These are phyloP conservation scores for Osmanthus fragrans DNA, from an alignment of 257 asterid genomes.

Conservation along the genomic window DNA sequence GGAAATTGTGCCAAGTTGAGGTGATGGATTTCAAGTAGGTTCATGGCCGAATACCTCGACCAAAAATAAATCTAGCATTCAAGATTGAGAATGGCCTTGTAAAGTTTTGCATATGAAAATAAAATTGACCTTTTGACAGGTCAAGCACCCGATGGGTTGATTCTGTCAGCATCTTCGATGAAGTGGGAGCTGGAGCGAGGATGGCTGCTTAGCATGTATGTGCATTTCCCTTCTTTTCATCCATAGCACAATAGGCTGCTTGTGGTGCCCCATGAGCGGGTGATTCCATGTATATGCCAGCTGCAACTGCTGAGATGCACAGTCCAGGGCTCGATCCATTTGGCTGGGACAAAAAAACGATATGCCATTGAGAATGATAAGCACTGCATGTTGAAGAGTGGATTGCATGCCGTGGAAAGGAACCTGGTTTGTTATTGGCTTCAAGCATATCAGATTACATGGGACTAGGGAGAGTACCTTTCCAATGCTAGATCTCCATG, in stretches of 20 bases:
- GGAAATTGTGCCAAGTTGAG: constrained; percentile 77
- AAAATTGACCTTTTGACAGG: constrained; percentile 88
- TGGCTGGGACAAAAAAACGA: constrained; percentile 44
- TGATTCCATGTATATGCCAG: constrained; percentile 58
- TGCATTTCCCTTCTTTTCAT: neutral
- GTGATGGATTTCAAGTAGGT: constrained; percentile 82
- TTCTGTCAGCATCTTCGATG: neutral
- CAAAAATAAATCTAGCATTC: constrained; percentile 48
- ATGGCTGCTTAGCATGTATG: neutral
- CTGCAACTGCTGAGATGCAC: constrained; percentile 64
- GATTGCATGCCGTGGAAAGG: constrained; percentile 80
- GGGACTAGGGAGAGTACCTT: constrained; percentile 73
- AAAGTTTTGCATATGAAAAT: constrained; percentile 78
- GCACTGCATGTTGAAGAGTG: constrained; percentile 63
- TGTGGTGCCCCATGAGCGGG: constrained; percentile 85
- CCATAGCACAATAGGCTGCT: constrained; percentile 71
- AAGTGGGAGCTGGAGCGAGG: neutral
- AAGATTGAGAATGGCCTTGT: constrained; percentile 75
- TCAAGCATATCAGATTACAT: constrained; percentile 80
- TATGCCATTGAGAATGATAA: constrained; percentile 42
- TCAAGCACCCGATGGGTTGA: constrained; percentile 80
- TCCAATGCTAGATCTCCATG: constrained; percentile 86
- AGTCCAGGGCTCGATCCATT: constrained; percentile 66
- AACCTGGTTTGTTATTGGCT: constrained; percentile 83
- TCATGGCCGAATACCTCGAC: constrained; percentile 63